Evolutionary conservation across 2,329 filamentous ascomycete species (phyloP).

Genomic region (Penicillium sp.): DNA sequence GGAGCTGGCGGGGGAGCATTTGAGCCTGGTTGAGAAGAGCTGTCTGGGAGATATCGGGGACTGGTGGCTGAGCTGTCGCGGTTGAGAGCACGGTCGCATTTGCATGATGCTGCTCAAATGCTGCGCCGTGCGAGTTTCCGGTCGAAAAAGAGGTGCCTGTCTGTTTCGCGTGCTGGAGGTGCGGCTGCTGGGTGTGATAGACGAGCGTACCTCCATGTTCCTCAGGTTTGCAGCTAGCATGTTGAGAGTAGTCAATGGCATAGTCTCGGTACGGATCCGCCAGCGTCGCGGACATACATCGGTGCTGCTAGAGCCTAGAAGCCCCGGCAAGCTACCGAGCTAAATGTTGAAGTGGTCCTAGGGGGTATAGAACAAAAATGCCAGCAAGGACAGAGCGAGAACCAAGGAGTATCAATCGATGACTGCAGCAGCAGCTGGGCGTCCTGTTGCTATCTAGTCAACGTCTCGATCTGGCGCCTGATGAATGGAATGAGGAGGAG

Average conservation of each 20-base stretch:
- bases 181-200: constrained; percentile 59
- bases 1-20: constrained; percentile 40
- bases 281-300: constrained; percentile 73
- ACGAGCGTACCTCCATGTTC: constrained; percentile 68
- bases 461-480: neutral
- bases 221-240: constrained; percentile 68
- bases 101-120: constrained; percentile 46
- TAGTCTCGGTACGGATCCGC: constrained; percentile 77
- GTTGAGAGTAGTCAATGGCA: constrained; percentile 75
- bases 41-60: constrained; percentile 39
- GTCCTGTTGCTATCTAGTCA: constrained; percentile 4
- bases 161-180: constrained; percentile 43
- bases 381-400: constrained; percentile 1
- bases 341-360: constrained; percentile 4
- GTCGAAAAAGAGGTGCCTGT: constrained; percentile 39
- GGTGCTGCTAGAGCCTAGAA: constrained; percentile 74
- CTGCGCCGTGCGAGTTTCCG: constrained; percentile 37
- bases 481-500: constrained; percentile 10
- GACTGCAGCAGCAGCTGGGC: neutral
- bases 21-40: constrained; percentile 39
- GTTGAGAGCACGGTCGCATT: constrained; percentile 42
- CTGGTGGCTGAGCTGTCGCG: constrained; percentile 34
- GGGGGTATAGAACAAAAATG: constrained; percentile 1
- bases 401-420: neutral
- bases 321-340: constrained; percentile 65